phyloP scores from a whole-genome alignment of 106 monocot species.

The Agapanthus africanus region DNA sequence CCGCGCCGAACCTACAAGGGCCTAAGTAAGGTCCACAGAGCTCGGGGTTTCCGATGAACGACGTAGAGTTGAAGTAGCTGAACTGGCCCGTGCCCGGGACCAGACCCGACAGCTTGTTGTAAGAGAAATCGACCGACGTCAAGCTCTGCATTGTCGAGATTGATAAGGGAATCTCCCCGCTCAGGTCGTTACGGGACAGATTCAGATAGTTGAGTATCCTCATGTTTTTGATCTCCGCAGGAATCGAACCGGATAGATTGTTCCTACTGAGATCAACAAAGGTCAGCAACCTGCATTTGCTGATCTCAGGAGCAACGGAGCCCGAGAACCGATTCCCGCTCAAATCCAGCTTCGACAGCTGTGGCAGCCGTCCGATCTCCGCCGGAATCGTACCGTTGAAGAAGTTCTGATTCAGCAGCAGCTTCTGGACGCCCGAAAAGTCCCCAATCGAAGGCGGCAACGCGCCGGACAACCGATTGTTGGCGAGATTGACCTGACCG shows the following conservation, averaged over 20 bases:
- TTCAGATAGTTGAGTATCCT: conserved; percentile 57
- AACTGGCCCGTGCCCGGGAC: conserved; percentile 87
- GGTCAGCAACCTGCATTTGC: conserved; percentile 52
- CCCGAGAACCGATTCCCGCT: conserved; percentile 52
- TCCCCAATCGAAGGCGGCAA: conserved; percentile 62
- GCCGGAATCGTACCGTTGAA: conserved; percentile 55
- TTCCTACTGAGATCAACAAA: conserved; percentile 60
- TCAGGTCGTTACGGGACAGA: conserved; percentile 46
- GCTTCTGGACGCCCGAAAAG: conserved; percentile 57
- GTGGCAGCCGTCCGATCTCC: conserved; percentile 55
- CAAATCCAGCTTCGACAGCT: conserved; percentile 68
- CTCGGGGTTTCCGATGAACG: conserved; percentile 62
- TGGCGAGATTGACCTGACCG: conserved; percentile 73
- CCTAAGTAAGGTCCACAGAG: conserved; percentile 57
- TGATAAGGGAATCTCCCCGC: conserved; percentile 51
- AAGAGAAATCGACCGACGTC: conserved; percentile 80
- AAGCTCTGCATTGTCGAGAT: conserved; percentile 89
- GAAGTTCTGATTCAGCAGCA: conserved; percentile 53
- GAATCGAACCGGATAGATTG: conserved; percentile 44
- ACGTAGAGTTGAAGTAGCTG: conserved; percentile 91
- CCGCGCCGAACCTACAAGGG: conserved; percentile 30
- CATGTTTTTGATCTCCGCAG: conserved; percentile 34
- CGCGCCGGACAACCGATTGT: conserved; percentile 55
- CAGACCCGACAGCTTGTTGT: conserved; percentile 83
- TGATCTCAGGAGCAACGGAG: conserved; percentile 39